These are phyloP conservation scores for Vigna unguiculata DNA, from an alignment of 306 rosid species.

Conservation along the genomic window DNA sequence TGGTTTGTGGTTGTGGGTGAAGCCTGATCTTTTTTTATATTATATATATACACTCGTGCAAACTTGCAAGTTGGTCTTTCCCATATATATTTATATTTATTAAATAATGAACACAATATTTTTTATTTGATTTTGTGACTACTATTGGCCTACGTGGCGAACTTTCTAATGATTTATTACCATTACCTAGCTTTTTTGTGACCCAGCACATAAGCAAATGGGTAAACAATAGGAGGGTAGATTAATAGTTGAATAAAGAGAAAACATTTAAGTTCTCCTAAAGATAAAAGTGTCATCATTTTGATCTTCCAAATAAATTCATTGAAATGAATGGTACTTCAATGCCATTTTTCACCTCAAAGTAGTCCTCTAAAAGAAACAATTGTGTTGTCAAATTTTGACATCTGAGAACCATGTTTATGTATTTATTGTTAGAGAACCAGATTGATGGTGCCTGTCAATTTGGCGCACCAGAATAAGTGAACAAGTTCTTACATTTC, in stretches of 20 bases:
- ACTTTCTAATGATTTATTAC: not conserved
- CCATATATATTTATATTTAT: not conserved
- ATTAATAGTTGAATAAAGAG: not conserved
- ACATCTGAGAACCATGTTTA: not conserved
- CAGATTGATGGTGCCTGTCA: not conserved
- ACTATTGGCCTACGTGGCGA: not conserved
- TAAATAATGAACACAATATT: not conserved
- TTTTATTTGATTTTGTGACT: not conserved
- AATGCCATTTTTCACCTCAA: not conserved
- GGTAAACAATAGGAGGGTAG: not conserved
- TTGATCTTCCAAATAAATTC: not conserved
- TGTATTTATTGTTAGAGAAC: not conserved
- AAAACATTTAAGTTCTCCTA: not conserved
- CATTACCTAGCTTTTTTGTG: not conserved
- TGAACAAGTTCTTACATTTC: not conserved
- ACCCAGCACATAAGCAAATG: not conserved
- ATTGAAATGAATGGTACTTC: not conserved
- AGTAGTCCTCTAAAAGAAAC: not conserved
- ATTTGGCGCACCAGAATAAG: not conserved
- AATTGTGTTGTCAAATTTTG: not conserved
- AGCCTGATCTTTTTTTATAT: not conserved
- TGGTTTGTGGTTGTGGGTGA: not conserved
- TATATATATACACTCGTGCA: not conserved
- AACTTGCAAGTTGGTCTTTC: not conserved
- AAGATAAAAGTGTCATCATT: conserved; percentile 2